Evolutionary conservation across 805 yeast species (phyloP).

Genomic region (Myxozyma udenii): DNA sequence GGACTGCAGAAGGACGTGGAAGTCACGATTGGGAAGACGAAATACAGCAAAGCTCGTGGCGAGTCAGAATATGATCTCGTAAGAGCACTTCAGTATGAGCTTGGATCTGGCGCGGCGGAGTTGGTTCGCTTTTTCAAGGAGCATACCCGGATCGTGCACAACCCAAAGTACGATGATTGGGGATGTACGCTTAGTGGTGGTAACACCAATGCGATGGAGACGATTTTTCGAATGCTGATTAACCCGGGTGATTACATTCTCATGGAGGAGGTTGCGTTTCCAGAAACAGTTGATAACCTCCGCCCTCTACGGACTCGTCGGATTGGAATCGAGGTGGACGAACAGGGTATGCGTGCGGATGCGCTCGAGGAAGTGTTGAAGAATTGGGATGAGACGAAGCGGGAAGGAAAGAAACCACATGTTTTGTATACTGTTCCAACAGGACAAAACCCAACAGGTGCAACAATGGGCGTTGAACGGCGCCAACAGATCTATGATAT

Average conservation of each 20-base stretch:
- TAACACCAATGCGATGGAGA: conserved; percentile 85
- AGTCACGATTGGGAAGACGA: conserved; percentile 13
- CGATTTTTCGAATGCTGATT: conserved; percentile 74
- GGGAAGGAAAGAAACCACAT: conserved; percentile 64
- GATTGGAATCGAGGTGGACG: conserved; percentile 76
- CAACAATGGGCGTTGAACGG: conserved; percentile 72
- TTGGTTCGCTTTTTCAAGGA: conserved; percentile 63
- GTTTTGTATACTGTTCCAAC: conserved; percentile 87
- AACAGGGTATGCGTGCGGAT: conserved; percentile 72
- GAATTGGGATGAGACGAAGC: conserved; percentile 58
- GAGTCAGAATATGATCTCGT: conserved; percentile 62
- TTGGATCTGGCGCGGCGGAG: conserved; percentile 75
- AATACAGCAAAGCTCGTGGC: conserved; percentile 34
- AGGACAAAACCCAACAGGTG: conserved; percentile 98
- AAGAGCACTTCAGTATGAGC: conserved; percentile 87
- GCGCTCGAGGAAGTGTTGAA: conserved; percentile 58
- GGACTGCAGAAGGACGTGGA: conserved; percentile 50
- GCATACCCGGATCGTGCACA: conserved; percentile 46
- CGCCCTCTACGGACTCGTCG: conserved; percentile 65
- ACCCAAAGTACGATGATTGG: conserved; percentile 65
- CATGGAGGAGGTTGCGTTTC: conserved; percentile 77
- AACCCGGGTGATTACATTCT: conserved; percentile 78
- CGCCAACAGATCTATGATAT: conserved; percentile 70
- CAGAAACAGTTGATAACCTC: conserved; percentile 81
- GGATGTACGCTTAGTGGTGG: conserved; percentile 68